Evolutionary conservation across 2,329 filamentous ascomycete species (phyloP), one percentile per base, ranked within the genome.

Genomic region (Trichoderma sp.): DNA sequence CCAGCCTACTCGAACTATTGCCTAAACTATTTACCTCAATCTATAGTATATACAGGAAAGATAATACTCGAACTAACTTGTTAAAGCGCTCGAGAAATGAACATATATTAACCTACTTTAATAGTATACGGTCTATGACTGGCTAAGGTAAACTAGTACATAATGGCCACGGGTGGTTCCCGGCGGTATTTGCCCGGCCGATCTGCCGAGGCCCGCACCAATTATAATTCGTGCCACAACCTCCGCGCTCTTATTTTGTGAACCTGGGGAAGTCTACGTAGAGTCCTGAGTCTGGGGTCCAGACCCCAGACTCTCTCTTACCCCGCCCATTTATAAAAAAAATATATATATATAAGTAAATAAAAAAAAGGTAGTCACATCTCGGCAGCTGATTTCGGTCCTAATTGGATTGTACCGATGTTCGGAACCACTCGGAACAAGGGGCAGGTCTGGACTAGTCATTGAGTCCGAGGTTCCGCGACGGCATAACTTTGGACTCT

Each of bases 391-490:
- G 42, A 22, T 48, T 48, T 48, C 42, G 42, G 42, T 48, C 42
- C 42, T 48, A 48, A 4, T 29, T 29, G 7, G 4, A 29, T 29
- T 29, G 29, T 48, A 22, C 42, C 42, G 19, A 10, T 22, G 42
- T 22, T 48, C 58, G 58, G 58, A 60, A 39, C 39, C 50, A 34
- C 57, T 60, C 27, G 27, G 12, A 22, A 35, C 58, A 60, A 34
- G 58, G 58, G 58, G 37, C 27, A 42, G 54, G 54, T 35, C 29
- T 56, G 29, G 53, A 35, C 54, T 60, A n/a, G 15, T n/a, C n/a
- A n/a, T 45, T 27, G 58, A 60, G 39, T 60, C 58, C 58, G 58
- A 60, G 39, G 50, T 60, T 60, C 58, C 58, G 58, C 58, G 58
- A 29, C n/a, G 22, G 58, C 39, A 50, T 60, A n/a, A 48, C 7